Evolutionary conservation across 129 eudicot genomes (phyloP), one percentile per base, ranked within the genome.

Genomic region (Deinandra increscens): DNA sequence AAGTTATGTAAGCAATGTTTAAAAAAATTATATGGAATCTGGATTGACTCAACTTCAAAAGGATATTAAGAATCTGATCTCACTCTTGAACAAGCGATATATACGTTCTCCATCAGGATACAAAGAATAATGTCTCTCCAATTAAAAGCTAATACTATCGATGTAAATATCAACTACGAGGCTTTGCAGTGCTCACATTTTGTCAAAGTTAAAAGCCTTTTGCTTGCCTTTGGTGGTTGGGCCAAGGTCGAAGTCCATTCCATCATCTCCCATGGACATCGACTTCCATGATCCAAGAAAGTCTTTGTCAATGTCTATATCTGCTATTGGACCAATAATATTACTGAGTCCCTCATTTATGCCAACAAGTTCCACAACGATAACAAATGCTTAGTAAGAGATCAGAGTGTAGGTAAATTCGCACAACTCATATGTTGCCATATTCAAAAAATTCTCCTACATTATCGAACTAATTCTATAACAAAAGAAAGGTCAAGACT

Each of bases 291-390:
- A 82, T 59, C 80, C 79, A 64, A 88, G 76, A 74, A 92, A 82
- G 79, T 88, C 96, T 55, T 92, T 83, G 33, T 83, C 92, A 56
- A 92, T 69, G 84, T 92, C 98, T 65, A 88, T 67, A 84, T 91
- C 97, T 88, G 86, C 43, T 45, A n/a, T 44, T 61, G 55, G 18
- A 65, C 70, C 43, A 72, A 42, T 20, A 64, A 14, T n/a, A 68
- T 66, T 48, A 70, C 45, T 50, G 71, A 77, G 55, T 41, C 55
- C 2, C 62, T 46, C 63, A 45, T 34, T 13, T 43, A 66, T 53
- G 55, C 60, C 46, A 68, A 51, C 44, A 68, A 49, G 49, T 77
- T 68, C 41, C 53, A 71, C 51, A 26, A 14, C 33, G 6, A 7
- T 18, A 62, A 63, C 56, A 55, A 51, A 65, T 22, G 26, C 29